Conservation (phyloP, 116 monocot species). For the Dioscorea cayenensis region DNA sequence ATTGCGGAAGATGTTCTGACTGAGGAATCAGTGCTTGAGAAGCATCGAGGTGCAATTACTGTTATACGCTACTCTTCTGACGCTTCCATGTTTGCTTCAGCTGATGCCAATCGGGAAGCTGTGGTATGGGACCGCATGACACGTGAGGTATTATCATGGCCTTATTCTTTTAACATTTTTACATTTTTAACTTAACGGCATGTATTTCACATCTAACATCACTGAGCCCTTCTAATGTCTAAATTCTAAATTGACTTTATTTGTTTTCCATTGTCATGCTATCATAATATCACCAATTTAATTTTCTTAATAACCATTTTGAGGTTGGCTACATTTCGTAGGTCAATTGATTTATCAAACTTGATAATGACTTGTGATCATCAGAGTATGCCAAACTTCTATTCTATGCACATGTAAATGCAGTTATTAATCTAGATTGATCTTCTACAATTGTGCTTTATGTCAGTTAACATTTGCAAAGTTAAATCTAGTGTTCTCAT, state of each 20-base stretch:
- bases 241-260: too few relatives aligned
- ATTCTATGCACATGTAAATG: too few relatives aligned
- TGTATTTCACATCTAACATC: background rate
- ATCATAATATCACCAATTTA: background rate
- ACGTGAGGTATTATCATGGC: constrained; percentile 42
- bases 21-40: constrained; percentile 76
- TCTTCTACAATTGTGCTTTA: too few relatives aligned
- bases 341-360: background rate
- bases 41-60: constrained; percentile 88
- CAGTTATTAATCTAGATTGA: too few relatives aligned
- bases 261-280: too few relatives aligned
- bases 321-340: background rate
- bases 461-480: too few relatives aligned
- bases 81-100: constrained; percentile 78
- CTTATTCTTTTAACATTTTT: background rate
- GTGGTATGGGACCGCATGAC: constrained; percentile 85
- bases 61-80: constrained; percentile 76
- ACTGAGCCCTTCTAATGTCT: background rate
- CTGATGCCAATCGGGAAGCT: constrained; percentile 89
- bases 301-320: background rate
- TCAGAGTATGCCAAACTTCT: background rate
- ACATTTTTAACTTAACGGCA: background rate
- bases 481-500: too few relatives aligned
- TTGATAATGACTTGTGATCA: background rate
- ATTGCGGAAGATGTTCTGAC: constrained; percentile 42